phyloP scores from a whole-genome alignment of 768 basidiomycete genomes.

The Boletus coccyginus region DNA sequence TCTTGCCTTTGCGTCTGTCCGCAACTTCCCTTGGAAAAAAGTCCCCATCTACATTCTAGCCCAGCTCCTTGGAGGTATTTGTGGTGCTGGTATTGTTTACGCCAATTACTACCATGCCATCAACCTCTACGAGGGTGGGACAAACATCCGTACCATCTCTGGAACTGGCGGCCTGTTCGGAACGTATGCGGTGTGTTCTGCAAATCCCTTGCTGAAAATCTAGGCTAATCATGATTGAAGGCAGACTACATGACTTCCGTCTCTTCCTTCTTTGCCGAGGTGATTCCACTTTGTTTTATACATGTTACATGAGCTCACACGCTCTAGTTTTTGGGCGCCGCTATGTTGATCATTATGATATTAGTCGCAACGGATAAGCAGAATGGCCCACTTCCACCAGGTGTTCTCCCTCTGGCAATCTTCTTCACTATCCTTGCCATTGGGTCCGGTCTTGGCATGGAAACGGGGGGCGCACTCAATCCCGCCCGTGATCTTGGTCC shows the following conservation, averaged over 20 bases:
- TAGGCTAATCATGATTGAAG: slow-evolving; percentile 23
- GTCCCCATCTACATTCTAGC: slow-evolving; percentile 68
- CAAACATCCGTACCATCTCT: slow-evolving; percentile 50
- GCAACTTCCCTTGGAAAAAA: slow-evolving; percentile 78
- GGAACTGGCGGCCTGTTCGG: slow-evolving; percentile 58
- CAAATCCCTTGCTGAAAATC: neutral
- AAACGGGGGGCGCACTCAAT: slow-evolving; percentile 66
- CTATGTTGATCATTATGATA: slow-evolving; percentile 52
- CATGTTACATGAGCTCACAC: neutral
- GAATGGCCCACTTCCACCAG: slow-evolving; percentile 46
- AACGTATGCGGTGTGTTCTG: slow-evolving; percentile 53
- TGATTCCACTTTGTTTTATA: slow-evolving; percentile 5
- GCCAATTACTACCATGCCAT: slow-evolving; percentile 69
- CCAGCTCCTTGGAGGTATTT: slow-evolving; percentile 59
- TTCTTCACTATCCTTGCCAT: slow-evolving; percentile 61
- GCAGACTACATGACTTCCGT: slow-evolving; percentile 42
- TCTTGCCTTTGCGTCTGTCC: slow-evolving; percentile 61
- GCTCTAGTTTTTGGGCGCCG: slow-evolving; percentile 51
- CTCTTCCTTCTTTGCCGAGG: slow-evolving; percentile 47
- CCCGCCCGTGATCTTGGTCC: slow-evolving; percentile 75
- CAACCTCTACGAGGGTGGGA: slow-evolving; percentile 57
- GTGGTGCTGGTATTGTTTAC: slow-evolving; percentile 57
- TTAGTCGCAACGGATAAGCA: slow-evolving; percentile 52
- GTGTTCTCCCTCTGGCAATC: slow-evolving; percentile 52
- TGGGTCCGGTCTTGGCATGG: slow-evolving; percentile 54